Conservation (phyloP, 202 grass and related monocot species). For the Setaria viridis region DNA sequence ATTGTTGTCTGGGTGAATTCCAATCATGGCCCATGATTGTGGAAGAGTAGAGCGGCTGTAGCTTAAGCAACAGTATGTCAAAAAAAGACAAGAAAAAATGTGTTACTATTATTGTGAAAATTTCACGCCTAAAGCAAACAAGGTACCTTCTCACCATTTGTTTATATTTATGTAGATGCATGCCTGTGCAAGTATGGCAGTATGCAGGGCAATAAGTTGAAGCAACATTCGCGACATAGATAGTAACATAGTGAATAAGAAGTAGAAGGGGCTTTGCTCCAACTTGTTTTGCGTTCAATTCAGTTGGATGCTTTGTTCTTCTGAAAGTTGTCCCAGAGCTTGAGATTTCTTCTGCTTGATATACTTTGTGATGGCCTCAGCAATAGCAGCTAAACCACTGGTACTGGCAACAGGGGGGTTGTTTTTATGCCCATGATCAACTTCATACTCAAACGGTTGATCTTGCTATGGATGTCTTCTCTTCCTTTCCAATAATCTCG, state of each 20-base stretch:
- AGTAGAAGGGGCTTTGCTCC: not conserved
- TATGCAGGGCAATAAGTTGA: not conserved
- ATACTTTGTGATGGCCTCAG: slow-evolving; percentile 51
- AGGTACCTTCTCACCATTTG: not conserved
- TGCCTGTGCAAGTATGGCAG: not conserved
- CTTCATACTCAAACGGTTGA: slow-evolving; percentile 61
- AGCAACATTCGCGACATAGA: not conserved
- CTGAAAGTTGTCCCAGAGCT: not conserved
- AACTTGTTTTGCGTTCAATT: no score
- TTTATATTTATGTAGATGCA: not conserved
- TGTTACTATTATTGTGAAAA: not conserved
- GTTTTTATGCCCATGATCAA: slow-evolving; percentile 11
- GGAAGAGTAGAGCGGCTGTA: not conserved
- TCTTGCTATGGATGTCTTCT: slow-evolving; percentile 36
- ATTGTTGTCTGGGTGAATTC: not conserved
- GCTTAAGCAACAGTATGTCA: not conserved
- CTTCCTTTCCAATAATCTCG: slow-evolving; percentile 33
- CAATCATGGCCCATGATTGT: not conserved
- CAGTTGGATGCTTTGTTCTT: not conserved
- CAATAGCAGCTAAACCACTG: slow-evolving; percentile 42
- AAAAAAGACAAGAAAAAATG: not conserved
- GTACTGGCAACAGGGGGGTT: slow-evolving; percentile 36
- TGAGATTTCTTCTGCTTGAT: slow-evolving; percentile 44
- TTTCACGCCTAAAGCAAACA: not conserved
- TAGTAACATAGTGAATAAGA: not conserved